Percentiles rank a stretch among this genome's conserved stretches.
These are phyloP conservation scores for Ustilago sp. DNA, from an alignment of 1,284 basidiomycete genomes.

Conservation along the genomic window DNA sequence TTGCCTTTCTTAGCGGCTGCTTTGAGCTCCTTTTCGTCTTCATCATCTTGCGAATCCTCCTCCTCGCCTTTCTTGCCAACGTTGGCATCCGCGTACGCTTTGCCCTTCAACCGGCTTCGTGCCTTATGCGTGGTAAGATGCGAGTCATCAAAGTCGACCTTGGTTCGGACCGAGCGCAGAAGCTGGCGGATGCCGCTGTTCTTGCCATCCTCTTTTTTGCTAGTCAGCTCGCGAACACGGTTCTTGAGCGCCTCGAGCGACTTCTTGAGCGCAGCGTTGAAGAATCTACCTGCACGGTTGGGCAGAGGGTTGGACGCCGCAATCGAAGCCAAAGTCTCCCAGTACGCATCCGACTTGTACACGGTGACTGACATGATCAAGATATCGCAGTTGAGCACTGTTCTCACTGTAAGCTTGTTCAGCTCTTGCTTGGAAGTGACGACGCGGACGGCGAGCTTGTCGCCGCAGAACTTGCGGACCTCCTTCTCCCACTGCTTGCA, in stretches of 20 bases:
- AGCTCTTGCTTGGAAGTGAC: conserved; percentile 81
- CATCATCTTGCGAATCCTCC: conserved; percentile 71
- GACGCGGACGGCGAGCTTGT: conserved; percentile 77
- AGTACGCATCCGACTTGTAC: conserved; percentile 74
- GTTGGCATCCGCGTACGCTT: conserved; percentile 50
- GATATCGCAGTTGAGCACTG: conserved; percentile 84
- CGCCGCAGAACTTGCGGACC: conserved; percentile 81
- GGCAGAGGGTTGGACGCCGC: conserved; percentile 56
- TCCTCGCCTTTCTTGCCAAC: conserved; percentile 72
- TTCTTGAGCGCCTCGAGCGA: conserved; percentile 54
- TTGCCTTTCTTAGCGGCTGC: conserved; percentile 60
- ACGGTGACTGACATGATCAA: conserved; percentile 87
- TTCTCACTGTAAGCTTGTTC: conserved; percentile 80
- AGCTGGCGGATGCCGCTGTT: conserved; percentile 16
- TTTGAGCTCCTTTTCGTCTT: conserved; percentile 72
- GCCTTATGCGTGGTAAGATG: conserved; percentile 53
- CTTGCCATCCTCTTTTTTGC: conserved; percentile 16
- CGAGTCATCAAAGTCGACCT: conserved; percentile 50
- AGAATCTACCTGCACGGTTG: conserved; percentile 53
- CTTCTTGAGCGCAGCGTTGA: conserved; percentile 55
- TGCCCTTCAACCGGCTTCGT: conserved; percentile 48
- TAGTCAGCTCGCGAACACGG: conserved; percentile 49
- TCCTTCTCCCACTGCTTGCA: conserved; percentile 90
- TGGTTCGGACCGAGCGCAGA: conserved; percentile 22
- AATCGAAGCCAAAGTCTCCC: conserved; percentile 53